Base-by-base conservation (phyloP, 2,329 filamentous ascomycete genomes). In the Fusarium sp. region DNA sequence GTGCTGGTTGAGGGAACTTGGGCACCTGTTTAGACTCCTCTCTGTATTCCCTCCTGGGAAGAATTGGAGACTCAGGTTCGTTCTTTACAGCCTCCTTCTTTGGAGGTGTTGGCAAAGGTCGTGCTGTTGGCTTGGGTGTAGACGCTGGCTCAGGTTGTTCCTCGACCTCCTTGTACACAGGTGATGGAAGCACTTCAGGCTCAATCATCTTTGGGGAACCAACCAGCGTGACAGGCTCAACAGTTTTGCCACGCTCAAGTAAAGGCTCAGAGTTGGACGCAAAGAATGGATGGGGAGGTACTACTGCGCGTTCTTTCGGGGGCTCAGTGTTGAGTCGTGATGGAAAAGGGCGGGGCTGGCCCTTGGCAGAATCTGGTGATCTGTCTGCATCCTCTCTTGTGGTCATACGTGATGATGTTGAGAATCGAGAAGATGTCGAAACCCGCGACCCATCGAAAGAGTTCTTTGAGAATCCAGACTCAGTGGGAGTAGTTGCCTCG, bases 391-490 rank as follows among this genome's bases (percentile, higher is more conserved):
- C 59, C 7, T 69, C 66, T 27, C 46, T 58, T 6, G 58, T 49
- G n/a, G 58, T 56, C 27, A 61, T 57, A 7, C 67, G 66, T n/a
- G 66, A 69, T 4, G 62, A 45, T 20, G 52, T 61, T n/a, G 66
- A 69, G 39, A 63, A 63, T 29, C 66, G 48, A 37, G 66, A 69
- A 17, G 66, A 69, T 13, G 52, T 67, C 3, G 64, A 68, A 36
- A 66, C 45, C 25, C 64, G 33, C 1, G 47, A 43, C 13, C 36
- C 51, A 1, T 70, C 66, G 9, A 50, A 54, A 3, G 66, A 70
- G 18, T 48, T 43, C 29, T 70, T 70, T 9, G 45, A 14, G 23
- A 45, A 40, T 4, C 46, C 50, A 6, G 51, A 17, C 3, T 61
- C 63, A 4, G 27, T 31, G 1, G 54, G 27, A 6, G 39, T 25